Percentiles rank a stretch among this genome's conserved stretches.
phyloP scores from a whole-genome alignment of 2,329 filamentous ascomycete genomes.

The Ophiostoma perfectum region DNA sequence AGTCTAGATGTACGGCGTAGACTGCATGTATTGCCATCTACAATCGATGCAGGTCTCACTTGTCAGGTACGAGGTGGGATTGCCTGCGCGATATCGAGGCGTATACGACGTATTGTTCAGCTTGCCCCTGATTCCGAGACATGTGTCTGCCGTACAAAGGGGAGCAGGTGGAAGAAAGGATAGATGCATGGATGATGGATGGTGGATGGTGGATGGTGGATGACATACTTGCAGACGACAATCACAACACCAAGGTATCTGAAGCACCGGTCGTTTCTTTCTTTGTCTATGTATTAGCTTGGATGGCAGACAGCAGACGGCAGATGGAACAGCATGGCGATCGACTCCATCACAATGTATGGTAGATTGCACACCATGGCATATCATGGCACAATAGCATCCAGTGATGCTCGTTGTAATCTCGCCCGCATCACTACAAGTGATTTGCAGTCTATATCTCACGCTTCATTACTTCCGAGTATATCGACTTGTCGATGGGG shows the following conservation, averaged over 20 bases:
- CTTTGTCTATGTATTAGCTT: neutral
- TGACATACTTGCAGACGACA: neutral
- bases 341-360: too few species aligned
- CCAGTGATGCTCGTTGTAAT: too few species aligned
- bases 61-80: neutral
- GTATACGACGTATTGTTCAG: neutral
- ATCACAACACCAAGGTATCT: neutral
- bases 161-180: neutral
- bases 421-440: neutral
- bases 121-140: neutral
- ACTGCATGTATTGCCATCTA: too few species aligned
- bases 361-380: too few species aligned
- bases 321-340: too few species aligned
- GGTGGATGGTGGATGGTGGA: neutral
- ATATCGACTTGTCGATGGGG: neutral
- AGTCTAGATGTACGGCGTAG: too few species aligned
- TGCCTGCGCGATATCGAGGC: neutral
- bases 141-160: neutral
- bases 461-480: slow-evolving; percentile 1
- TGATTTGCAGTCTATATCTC: neutral
- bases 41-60: neutral
- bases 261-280: neutral
- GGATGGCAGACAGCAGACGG: neutral
- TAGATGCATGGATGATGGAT: neutral
- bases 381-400: too few species aligned